phyloP scores from a whole-genome alignment of 2,329 filamentous ascomycete genomes.

The Alternaria arbusti region DNA sequence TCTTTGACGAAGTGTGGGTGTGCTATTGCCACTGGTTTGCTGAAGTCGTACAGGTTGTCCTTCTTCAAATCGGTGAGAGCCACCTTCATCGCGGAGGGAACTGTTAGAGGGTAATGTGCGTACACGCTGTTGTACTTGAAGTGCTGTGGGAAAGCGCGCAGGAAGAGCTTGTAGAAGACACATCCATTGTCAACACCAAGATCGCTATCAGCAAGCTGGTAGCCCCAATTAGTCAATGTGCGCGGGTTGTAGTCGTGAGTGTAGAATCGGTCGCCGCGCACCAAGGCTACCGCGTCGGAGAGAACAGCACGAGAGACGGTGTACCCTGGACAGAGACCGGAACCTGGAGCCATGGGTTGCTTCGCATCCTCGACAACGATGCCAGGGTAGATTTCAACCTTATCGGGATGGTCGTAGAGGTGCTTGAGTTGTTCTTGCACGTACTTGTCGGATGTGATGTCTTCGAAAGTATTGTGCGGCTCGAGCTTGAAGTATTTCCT shows the following conservation, averaged over 20 bases:
- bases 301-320: constrained; percentile 79
- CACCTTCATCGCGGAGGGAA: constrained; percentile 73
- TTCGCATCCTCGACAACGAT: constrained; percentile 79
- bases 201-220: constrained; percentile 75
- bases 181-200: constrained; percentile 78
- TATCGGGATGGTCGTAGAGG: constrained; percentile 76
- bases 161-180: constrained; percentile 83
- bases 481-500: constrained; percentile 80
- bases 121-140: constrained; percentile 81
- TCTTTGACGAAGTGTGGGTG: constrained; percentile 62
- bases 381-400: constrained; percentile 81
- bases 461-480: constrained; percentile 77
- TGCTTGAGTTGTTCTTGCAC: constrained; percentile 67
- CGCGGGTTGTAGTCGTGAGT: constrained; percentile 74
- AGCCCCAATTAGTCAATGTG: constrained; percentile 84
- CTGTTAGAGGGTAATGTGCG: constrained; percentile 76
- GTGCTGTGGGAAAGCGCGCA: constrained; percentile 79
- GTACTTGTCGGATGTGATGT: constrained; percentile 79
- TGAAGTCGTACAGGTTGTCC: constrained; percentile 72
- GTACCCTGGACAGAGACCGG: constrained; percentile 76
- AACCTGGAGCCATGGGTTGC: constrained; percentile 69
- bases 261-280: constrained; percentile 79
- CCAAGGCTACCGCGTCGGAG: constrained; percentile 79
- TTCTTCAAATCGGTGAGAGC: constrained; percentile 73
- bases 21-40: constrained; percentile 60